phyloP scores from a whole-genome alignment of 306 rosid species.

The Prunus persica region DNA sequence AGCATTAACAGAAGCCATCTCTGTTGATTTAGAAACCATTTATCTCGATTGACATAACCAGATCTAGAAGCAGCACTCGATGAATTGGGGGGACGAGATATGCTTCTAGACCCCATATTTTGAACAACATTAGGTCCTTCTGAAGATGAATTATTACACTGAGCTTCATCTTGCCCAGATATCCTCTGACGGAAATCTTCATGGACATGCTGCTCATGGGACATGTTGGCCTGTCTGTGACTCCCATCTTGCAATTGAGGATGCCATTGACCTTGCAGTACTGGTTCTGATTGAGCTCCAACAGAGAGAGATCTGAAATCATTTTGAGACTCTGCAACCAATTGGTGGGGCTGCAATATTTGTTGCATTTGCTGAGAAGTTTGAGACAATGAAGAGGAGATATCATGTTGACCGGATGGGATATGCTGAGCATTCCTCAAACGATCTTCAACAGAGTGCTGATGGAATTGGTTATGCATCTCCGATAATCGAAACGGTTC shows the following conservation, averaged over 20 bases:
- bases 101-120: conserved; percentile 44
- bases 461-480: conserved; percentile 75
- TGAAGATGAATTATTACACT: conserved; percentile 70
- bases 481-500: conserved; percentile 70
- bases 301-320: conserved; percentile 59
- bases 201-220: conserved; percentile 44
- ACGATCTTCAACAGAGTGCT: conserved; percentile 51
- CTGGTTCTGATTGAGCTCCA: conserved; percentile 62
- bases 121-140: conserved; percentile 67
- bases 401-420: conserved; percentile 55
- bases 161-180: conserved; percentile 74
- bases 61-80: conserved; percentile 24
- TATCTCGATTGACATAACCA: conserved; percentile 15
- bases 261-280: conserved; percentile 48
- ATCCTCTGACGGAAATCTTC: conserved; percentile 49
- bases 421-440: conserved; percentile 55
- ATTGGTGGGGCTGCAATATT: conserved; percentile 46
- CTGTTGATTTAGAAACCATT: conserved; percentile 63
- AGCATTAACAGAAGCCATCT: conserved; percentile 88
- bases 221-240: conserved; percentile 28
- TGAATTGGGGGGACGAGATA: conserved; percentile 41
- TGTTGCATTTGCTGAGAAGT: conserved; percentile 62
- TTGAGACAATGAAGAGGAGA: conserved; percentile 54
- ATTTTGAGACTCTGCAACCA: conserved; percentile 60
- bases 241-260: conserved; percentile 38